Percentiles rank a stretch among this genome's conserved stretches.
phyloP scores from a whole-genome alignment of 768 basidiomycete species.

The Mycena rosella region DNA sequence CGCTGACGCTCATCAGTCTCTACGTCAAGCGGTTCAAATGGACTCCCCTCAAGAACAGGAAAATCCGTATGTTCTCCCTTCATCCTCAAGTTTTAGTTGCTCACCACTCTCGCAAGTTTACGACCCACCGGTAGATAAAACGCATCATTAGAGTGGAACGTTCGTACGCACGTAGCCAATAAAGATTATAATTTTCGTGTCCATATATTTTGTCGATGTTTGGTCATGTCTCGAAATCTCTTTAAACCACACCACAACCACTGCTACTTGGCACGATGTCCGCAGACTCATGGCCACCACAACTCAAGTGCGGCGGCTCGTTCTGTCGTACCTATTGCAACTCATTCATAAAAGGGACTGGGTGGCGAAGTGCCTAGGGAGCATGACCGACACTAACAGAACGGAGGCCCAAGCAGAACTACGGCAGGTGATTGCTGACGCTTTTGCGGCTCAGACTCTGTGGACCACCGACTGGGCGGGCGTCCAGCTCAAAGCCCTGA shows the following conservation, averaged over 20 bases:
- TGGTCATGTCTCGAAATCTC: conserved; percentile 10
- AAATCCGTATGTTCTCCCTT: conserved; percentile 73
- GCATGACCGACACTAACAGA: conserved; percentile 91
- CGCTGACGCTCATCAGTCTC: conserved; percentile 82
- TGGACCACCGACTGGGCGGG: conserved; percentile 96
- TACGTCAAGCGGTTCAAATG: conserved; percentile 98
- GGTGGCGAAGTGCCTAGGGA: conserved; percentile 93
- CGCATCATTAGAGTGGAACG: conserved; percentile 63
- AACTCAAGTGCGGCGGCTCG: conserved; percentile 70
- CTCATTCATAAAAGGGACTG: conserved; percentile 80
- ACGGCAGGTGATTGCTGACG: conserved; percentile 96
- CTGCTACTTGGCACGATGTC: conserved; percentile 62
- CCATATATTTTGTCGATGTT: conserved; percentile 6
- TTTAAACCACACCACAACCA: too few relatives aligned
- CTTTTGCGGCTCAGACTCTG: conserved; percentile 85
- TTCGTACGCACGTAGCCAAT: conserved; percentile 31
- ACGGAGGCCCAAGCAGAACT: conserved; percentile 92
- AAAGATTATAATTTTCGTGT: conserved; percentile 30
- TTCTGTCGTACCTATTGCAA: conserved; percentile 28
- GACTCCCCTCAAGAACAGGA: conserved; percentile 92
- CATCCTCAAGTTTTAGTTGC: neutral
- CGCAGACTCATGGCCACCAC: conserved; percentile 84
- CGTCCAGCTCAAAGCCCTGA: conserved; percentile 84
- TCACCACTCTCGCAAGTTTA: conserved; percentile 57
- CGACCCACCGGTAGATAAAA: conserved; percentile 69